Conservation (phyloP, 306 rosid species). For the Sphenostylis stenocarpa region DNA sequence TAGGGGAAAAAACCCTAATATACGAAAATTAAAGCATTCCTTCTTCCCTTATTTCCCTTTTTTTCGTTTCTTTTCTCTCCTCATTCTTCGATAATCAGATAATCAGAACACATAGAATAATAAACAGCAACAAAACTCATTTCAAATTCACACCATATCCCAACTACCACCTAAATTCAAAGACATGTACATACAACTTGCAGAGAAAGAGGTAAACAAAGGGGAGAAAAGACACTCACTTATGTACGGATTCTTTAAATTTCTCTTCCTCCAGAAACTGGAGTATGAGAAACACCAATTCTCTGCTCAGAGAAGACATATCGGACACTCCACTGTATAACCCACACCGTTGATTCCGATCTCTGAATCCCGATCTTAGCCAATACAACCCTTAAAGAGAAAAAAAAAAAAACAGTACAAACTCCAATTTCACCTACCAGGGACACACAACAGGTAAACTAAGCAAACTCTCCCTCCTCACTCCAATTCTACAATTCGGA, state of each 20-base stretch:
- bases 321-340: constrained; percentile 22
- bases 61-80: no score
- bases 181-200: background rate
- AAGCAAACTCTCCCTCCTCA: background rate
- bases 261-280: constrained; percentile 89
- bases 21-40: background rate
- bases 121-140: background rate
- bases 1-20: background rate
- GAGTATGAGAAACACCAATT: constrained; percentile 85
- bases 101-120: background rate
- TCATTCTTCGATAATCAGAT: background rate
- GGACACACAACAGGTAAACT: constrained; percentile 15
- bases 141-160: background rate
- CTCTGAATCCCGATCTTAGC: constrained; percentile 37
- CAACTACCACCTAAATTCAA: background rate
- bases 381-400: background rate
- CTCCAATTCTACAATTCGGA: constrained; percentile 33
- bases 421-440: constrained; percentile 33
- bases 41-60: background rate
- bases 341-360: constrained; percentile 15
- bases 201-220: background rate
- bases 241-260: constrained; percentile 71
- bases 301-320: constrained; percentile 84
- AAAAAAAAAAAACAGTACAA: constrained; percentile 7
- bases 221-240: constrained; percentile 38